A percentile compares a stretch with the other conserved stretches of the same genome.
Conservation (phyloP, 2,329 filamentous ascomycete species). For the Neopestalotiopsis clavispora region DNA sequence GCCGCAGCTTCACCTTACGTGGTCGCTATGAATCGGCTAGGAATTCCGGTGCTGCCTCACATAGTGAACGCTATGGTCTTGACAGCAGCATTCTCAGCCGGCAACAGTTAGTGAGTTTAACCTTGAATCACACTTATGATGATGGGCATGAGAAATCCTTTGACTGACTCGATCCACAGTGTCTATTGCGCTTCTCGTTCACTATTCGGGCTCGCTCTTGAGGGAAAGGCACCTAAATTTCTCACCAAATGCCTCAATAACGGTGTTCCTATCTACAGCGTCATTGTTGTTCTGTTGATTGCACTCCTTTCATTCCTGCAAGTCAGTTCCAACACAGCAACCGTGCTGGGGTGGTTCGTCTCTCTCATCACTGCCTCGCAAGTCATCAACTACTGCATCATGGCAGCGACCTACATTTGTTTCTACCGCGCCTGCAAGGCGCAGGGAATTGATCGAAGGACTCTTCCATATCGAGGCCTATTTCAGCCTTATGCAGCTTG, state of each 20-base stretch:
- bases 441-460: slow-evolving; percentile 70
- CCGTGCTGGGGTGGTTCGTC: slow-evolving; percentile 76
- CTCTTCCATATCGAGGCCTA: slow-evolving; percentile 71
- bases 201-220: slow-evolving; percentile 70
- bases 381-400: slow-evolving; percentile 73
- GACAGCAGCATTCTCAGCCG: slow-evolving; percentile 69
- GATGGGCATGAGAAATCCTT: neutral
- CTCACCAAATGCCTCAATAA: slow-evolving; percentile 64
- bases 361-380: slow-evolving; percentile 73
- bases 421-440: slow-evolving; percentile 73
- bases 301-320: slow-evolving; percentile 76
- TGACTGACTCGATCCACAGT: slow-evolving; percentile 5
- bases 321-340: slow-evolving; percentile 66
- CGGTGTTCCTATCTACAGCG: slow-evolving; percentile 78
- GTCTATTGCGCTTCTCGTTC: slow-evolving; percentile 72
- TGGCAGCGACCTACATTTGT: slow-evolving; percentile 72
- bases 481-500: slow-evolving; percentile 76
- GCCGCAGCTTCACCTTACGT: slow-evolving; percentile 73
- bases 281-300: slow-evolving; percentile 68
- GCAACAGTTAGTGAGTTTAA: slow-evolving; percentile 59
- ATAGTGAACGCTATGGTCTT: slow-evolving; percentile 77
- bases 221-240: slow-evolving; percentile 67
- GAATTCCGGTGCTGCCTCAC: slow-evolving; percentile 67
- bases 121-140: too few relatives aligned
- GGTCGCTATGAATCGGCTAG: slow-evolving; percentile 70